Conservation (phyloP, 2,329 filamentous ascomycete genomes). For the Biscogniauxia marginata region DNA sequence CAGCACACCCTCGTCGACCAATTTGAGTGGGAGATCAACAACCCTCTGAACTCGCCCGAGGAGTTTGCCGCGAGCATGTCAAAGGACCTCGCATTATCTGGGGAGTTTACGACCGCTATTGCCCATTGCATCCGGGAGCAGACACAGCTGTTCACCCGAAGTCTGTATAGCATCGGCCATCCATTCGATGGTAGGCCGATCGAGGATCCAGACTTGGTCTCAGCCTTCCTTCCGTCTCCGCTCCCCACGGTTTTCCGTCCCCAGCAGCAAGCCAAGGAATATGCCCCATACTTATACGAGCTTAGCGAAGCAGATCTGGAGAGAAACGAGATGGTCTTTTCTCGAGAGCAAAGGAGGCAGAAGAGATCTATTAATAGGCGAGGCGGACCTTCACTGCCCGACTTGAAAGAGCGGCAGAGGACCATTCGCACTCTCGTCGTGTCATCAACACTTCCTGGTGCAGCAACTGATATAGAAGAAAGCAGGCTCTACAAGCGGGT, state of each 20-base stretch:
- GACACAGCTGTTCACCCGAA: conserved; percentile 88
- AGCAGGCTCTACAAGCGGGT: conserved; percentile 83
- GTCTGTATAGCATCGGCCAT: conserved; percentile 88
- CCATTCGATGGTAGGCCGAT: conserved; percentile 92
- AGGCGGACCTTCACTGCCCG: conserved; percentile 89
- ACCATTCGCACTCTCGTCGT: conserved; percentile 92
- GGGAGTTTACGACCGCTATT: conserved; percentile 96
- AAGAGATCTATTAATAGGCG: conserved; percentile 93
- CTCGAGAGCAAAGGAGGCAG: conserved; percentile 88
- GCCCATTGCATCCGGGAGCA: conserved; percentile 98
- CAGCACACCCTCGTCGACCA: conserved; percentile 92
- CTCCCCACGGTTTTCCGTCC: conserved; percentile 81
- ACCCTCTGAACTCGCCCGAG: conserved; percentile 88
- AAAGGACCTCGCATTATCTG: conserved; percentile 82
- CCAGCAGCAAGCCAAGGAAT: conserved; percentile 91
- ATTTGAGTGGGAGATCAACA: conserved; percentile 99
- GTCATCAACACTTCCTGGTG: conserved; percentile 87
- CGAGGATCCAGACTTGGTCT: conserved; percentile 85
- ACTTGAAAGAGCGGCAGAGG: conserved; percentile 89
- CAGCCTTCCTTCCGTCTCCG: conserved; percentile 83
- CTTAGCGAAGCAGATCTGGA: conserved; percentile 88
- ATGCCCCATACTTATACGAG: conserved; percentile 89
- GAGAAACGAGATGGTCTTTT: conserved; percentile 86
- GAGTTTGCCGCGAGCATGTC: conserved; percentile 91
- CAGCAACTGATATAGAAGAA: conserved; percentile 75